These are phyloP conservation scores for Echinochloa phyllopogon DNA, from an alignment of 176 grass and related monocot genomes.

Conservation along the genomic window DNA sequence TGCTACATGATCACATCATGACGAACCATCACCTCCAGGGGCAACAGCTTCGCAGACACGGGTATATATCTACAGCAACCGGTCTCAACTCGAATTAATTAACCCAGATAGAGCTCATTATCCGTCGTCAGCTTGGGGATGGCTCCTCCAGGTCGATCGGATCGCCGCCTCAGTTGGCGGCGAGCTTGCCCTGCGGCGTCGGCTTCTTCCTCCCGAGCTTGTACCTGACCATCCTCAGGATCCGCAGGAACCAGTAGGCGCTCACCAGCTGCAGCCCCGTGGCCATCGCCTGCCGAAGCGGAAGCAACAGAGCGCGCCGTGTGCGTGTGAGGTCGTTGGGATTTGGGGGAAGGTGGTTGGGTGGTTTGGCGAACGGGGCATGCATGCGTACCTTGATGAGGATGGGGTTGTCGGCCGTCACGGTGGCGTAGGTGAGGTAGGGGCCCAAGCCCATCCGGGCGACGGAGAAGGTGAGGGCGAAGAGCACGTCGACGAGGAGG, in stretches of 20 bases:
- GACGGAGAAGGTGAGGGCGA: constrained; percentile 75
- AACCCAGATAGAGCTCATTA: neutral
- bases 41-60: neutral
- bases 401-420: constrained; percentile 66
- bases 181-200: neutral
- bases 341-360: neutral
- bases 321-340: neutral
- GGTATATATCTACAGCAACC: neutral
- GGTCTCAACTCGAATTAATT: neutral
- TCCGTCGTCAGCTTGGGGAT: too few species aligned
- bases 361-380: neutral
- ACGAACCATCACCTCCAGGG: neutral
- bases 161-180: neutral
- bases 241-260: constrained; percentile 89
- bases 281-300: constrained; percentile 60
- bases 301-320: neutral
- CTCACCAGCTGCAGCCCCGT: constrained; percentile 78
- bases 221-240: constrained; percentile 73
- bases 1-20: constrained; percentile 17
- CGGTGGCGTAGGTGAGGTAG: constrained; percentile 72
- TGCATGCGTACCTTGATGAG: constrained; percentile 64
- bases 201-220: constrained; percentile 63
- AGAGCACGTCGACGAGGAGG: constrained; percentile 82
- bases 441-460: constrained; percentile 83
- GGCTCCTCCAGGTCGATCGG: neutral